Base-by-base conservation (phyloP, 2,329 filamentous ascomycete genomes). In the Stachybotrys chartarum region DNA sequence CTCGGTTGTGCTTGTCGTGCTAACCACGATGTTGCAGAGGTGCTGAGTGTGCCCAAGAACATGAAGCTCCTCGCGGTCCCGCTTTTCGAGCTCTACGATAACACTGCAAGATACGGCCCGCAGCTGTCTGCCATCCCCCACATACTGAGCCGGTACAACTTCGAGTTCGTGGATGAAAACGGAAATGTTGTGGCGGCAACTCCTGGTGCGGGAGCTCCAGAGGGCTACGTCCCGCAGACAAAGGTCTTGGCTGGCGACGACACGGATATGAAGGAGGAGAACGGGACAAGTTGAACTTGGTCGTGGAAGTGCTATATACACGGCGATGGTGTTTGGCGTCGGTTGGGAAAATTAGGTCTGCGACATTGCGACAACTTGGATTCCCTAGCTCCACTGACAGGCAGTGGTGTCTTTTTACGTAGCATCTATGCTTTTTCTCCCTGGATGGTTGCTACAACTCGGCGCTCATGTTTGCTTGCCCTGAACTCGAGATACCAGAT, bases 21-120 rank as follows among this genome's bases (percentile, higher is more conserved):
- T 42, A 42, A 42, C 35, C 35, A 42, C 54, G 51, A 52, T 39
- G 35, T 31, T 32, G 55, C 70, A 96, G 91, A 97, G 76, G 89
- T 97, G 14, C 81, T 99, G 48, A 95, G 90, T 66, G 94, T 99
- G 8, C 94, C 94, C 0, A 99, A 99, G 78, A 99, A 99, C 75
- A 97, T 99, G 94, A 99, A 99, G 72, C 85, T 99, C 30, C 86
- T 99, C 46, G 94, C 94, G 1, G 94, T 99, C 1, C 94, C 94
- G 0, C 80, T 99, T 1, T 97, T 97, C 73, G 94, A 99, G 75
- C 84, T 99, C 45, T 99, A 99, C 77, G 94, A 99, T 67, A 99
- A 99, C 73, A 96, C 91, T 1, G 88, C 87, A 12, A 82, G 94
- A 57, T 99, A 99, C 69, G 94, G 94, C 0, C 94, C 94, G 5